phyloP scores from a whole-genome alignment of 2,329 filamentous ascomycete genomes.

The Penicillium sp. region DNA sequence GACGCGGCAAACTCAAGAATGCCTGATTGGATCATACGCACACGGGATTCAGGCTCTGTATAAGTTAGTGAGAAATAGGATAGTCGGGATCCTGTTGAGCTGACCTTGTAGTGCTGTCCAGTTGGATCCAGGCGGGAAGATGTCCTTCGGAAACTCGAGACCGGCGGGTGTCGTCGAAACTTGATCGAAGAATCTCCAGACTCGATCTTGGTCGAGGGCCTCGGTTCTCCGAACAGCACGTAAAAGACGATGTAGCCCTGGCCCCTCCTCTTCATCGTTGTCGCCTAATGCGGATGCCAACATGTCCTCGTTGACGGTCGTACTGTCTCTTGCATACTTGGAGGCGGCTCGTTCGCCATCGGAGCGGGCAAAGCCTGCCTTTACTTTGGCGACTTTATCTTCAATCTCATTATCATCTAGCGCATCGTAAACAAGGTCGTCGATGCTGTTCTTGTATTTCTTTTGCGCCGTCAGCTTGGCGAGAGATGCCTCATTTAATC shows the following conservation, averaged over 20 bases:
- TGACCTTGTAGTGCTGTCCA: slow-evolving; percentile 39
- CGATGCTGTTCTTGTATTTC: slow-evolving; percentile 67
- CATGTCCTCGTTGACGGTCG: slow-evolving; percentile 41
- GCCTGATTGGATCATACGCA: slow-evolving; percentile 66
- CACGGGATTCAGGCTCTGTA: slow-evolving; percentile 54
- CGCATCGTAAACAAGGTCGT: slow-evolving; percentile 64
- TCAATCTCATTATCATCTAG: slow-evolving; percentile 63
- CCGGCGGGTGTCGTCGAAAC: slow-evolving; percentile 23
- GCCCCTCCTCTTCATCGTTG: slow-evolving; percentile 46
- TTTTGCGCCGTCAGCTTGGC: slow-evolving; percentile 11
- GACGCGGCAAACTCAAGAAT: slow-evolving; percentile 60
- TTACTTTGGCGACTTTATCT: slow-evolving; percentile 52
- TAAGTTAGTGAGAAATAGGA: slow-evolving; percentile 14
- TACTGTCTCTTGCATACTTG: slow-evolving; percentile 7
- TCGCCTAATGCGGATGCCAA: slow-evolving; percentile 49
- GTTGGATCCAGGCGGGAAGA: slow-evolving; percentile 36
- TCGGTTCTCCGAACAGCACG: slow-evolving; percentile 66
- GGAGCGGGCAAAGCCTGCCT: slow-evolving; percentile 31
- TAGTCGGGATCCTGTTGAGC: slow-evolving; percentile 9
- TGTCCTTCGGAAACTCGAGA: slow-evolving; percentile 40
- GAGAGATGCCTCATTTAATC: slow-evolving; percentile 2
- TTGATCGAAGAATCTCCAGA: slow-evolving; percentile 62
- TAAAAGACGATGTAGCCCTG: slow-evolving; percentile 54
- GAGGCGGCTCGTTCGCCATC: slow-evolving; percentile 3
- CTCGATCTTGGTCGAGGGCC: slow-evolving; percentile 56